Conservation (phyloP, 169 alveolate genomes). For the Plasmodium knowlesi region DNA sequence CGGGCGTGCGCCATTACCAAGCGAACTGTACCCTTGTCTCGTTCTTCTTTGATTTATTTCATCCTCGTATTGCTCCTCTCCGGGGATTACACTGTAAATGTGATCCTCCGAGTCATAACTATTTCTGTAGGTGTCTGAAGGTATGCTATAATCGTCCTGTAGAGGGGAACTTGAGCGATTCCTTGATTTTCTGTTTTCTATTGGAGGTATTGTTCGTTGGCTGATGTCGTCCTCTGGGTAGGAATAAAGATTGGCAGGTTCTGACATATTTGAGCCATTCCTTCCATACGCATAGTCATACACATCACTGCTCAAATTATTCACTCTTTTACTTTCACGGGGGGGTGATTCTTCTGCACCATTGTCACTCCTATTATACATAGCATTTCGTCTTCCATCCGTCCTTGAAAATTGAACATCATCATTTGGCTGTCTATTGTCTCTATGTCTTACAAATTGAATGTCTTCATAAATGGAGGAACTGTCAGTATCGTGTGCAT, state of each 20-base stretch:
- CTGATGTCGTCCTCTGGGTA: neutral
- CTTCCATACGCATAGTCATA: neutral
- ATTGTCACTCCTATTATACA: neutral
- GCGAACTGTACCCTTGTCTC: neutral
- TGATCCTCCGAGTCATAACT: neutral
- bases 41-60: neutral
- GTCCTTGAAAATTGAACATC: neutral
- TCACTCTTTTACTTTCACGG: neutral
- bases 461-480: neutral
- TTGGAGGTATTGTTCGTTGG: neutral
- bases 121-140: neutral
- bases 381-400: conserved; percentile 2
- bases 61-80: neutral
- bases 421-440: neutral
- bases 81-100: neutral
- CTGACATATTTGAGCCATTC: neutral
- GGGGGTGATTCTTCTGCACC: neutral
- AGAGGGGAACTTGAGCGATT: neutral
- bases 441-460: neutral
- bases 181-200: neutral
- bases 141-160: neutral
- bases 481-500: neutral
- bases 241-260: neutral
- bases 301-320: neutral
- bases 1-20: neutral